Evolutionary conservation across 2,329 filamentous ascomycete genomes (phyloP).

Genomic region (Apiospora malaysiana): DNA sequence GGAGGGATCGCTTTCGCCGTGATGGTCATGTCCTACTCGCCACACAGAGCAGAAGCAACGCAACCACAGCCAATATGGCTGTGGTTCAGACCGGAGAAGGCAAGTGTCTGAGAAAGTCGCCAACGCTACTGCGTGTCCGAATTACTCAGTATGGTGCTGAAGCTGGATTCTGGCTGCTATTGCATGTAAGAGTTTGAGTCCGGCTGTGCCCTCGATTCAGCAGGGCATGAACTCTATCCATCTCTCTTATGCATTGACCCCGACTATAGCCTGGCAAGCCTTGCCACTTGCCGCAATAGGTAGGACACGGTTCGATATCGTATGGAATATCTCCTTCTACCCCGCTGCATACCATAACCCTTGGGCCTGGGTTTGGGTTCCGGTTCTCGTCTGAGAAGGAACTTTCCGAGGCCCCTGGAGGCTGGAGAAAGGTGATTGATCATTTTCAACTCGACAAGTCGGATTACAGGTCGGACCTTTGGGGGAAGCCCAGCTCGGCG

Average conservation of each 20-base stretch:
- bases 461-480: neutral
- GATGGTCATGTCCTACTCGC: neutral
- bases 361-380: neutral
- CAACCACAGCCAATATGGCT: no score
- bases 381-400: neutral
- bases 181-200: neutral
- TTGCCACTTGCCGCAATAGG: neutral
- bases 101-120: neutral
- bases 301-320: neutral
- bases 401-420: neutral
- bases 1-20: neutral
- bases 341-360: neutral
- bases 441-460: neutral
- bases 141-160: slow-evolving; percentile 1
- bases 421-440: neutral
- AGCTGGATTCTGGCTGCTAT: neutral
- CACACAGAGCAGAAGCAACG: neutral
- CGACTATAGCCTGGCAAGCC: neutral
- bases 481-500: neutral
- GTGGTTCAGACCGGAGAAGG: neutral
- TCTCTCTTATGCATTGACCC: neutral
- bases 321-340: neutral
- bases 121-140: neutral
- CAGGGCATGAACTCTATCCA: slow-evolving; percentile 4
- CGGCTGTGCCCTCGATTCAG: slow-evolving; percentile 2